These are phyloP conservation scores for Parasitella parasitica DNA, from an alignment of 371 early-diverging fungal species.

Conservation along the genomic window DNA sequence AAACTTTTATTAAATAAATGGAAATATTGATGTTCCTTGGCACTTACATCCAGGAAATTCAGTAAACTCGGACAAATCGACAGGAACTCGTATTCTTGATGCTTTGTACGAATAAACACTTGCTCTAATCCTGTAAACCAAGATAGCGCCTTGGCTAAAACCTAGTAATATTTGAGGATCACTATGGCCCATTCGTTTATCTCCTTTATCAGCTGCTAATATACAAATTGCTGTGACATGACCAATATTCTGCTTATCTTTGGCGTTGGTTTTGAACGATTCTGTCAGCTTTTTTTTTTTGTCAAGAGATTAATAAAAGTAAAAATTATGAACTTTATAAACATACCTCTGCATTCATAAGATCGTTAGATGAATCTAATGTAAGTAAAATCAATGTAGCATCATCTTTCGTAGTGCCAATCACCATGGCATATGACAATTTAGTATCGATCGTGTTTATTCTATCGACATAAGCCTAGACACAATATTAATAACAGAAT, in stretches of 20 bases:
- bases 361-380: not conserved
- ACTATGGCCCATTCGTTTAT: constrained; percentile 17
- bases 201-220: constrained; percentile 8
- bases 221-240: constrained; percentile 16
- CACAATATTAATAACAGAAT: no score
- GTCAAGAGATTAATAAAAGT: not conserved
- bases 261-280: not conserved
- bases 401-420: not conserved
- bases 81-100: constrained; percentile 5
- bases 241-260: not conserved
- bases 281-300: not conserved
- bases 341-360: not conserved
- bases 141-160: constrained; percentile 6
- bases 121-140: constrained; percentile 10
- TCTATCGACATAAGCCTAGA: constrained; percentile 6
- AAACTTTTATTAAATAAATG: not conserved
- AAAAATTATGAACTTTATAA: not conserved
- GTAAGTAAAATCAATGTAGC: not conserved
- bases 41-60: constrained; percentile 15
- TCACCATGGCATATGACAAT: not conserved
- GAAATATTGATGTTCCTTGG: not conserved
- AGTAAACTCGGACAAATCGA: constrained; percentile 17
- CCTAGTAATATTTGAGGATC: constrained; percentile 17
- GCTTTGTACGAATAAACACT: constrained; percentile 13
- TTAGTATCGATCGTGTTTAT: not conserved